Evolutionary conservation across 2,329 filamentous ascomycete genomes (phyloP).

Genomic region (Gnomoniopsis sp.): DNA sequence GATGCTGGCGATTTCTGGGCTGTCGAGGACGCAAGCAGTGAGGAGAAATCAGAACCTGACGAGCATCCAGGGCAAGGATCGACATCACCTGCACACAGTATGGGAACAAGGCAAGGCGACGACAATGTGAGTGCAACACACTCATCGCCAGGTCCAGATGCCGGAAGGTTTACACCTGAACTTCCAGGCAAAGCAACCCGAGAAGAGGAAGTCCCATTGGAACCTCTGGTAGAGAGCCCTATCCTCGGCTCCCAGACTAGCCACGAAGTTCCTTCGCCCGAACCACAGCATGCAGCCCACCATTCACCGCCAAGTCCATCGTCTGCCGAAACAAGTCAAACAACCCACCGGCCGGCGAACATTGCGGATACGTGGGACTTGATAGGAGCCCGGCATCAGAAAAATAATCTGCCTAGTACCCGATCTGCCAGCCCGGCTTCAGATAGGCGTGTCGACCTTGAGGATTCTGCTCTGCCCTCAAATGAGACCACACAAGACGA

Average conservation of each 20-base stretch:
- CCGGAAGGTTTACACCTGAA: conserved; percentile 16
- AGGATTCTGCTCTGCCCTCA: conserved; percentile 11
- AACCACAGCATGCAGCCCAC: background rate
- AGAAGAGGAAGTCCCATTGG: conserved; percentile 10
- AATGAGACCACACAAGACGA: conserved; percentile 17
- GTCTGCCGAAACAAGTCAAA: background rate
- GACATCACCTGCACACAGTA: conserved; percentile 10
- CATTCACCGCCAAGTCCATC: background rate
- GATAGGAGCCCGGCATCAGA: background rate
- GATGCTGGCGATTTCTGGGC: conserved; percentile 22
- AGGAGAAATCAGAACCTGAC: conserved; percentile 14
- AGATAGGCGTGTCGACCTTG: conserved; percentile 8
- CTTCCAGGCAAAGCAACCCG: conserved; percentile 20
- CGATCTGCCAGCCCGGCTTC: background rate
- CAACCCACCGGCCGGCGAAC: background rate
- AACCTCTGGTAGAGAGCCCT: conserved; percentile 24
- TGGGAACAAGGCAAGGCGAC: conserved; percentile 13
- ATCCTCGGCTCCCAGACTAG: conserved; percentile 30
- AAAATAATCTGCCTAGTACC: background rate
- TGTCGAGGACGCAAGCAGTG: conserved; percentile 13
- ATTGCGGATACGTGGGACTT: conserved; percentile 1
- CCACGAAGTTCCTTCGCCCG: conserved; percentile 7
- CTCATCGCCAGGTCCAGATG: conserved; percentile 17
- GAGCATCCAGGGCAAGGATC: conserved; percentile 12
- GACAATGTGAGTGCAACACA: conserved; percentile 20